These are phyloP conservation scores for Boletus eberwhitei DNA, from an alignment of 768 basidiomycete species.

Conservation along the genomic window DNA sequence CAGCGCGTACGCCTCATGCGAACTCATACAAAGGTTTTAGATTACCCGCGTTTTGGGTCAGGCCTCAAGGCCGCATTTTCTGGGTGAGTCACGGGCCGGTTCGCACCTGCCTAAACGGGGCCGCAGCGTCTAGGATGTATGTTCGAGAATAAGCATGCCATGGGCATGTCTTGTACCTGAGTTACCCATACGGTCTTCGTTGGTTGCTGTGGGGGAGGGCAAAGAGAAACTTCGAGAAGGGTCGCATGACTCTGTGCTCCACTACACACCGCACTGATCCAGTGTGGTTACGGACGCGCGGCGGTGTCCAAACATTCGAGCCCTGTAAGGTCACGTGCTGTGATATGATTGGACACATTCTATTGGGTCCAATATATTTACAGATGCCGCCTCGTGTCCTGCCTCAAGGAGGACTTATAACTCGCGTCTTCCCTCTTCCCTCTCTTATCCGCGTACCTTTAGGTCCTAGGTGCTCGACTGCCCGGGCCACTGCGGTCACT, in stretches of 20 bases:
- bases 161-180: background rate
- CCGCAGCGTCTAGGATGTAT: background rate
- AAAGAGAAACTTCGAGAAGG: background rate
- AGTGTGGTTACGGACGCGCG: no score
- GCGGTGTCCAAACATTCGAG: no score
- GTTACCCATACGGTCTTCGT: background rate
- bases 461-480: slow-evolving; percentile 22
- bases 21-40: background rate
- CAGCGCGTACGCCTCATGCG: slow-evolving; percentile 8
- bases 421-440: background rate
- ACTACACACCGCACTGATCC: no score
- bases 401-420: slow-evolving; percentile 27
- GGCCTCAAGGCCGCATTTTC: background rate
- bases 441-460: slow-evolving; percentile 14
- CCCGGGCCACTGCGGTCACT: slow-evolving; percentile 25
- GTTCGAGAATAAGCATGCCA: background rate
- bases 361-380: slow-evolving; percentile 16
- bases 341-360: slow-evolving; percentile 18
- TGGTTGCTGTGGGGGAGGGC: slow-evolving; percentile 4
- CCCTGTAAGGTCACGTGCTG: slow-evolving; percentile 19
- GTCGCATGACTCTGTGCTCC: background rate
- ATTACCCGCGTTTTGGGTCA: background rate
- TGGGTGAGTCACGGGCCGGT: background rate
- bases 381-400: slow-evolving; percentile 22
- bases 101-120: background rate